Evolutionary conservation across 345 rosid species (phyloP).

Genomic region (Sonneratia caseolaris): DNA sequence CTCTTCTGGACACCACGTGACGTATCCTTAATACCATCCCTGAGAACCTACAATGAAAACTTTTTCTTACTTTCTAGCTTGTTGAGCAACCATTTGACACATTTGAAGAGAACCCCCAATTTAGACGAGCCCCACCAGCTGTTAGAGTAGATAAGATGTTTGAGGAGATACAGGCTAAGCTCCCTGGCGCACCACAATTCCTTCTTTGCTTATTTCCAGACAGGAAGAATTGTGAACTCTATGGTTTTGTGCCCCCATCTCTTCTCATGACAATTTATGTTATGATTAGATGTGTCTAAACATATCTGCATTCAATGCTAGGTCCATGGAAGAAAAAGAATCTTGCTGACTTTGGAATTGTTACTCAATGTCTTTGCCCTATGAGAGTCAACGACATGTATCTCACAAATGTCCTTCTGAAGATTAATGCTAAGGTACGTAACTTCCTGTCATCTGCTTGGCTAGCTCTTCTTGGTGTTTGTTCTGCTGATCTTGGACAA

Average conservation of each 20-base stretch:
- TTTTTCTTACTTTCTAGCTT: constrained; percentile 11
- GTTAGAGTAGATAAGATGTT: constrained; percentile 85
- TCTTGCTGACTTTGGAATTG: constrained; percentile 37
- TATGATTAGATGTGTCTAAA: background rate
- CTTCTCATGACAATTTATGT: background rate
- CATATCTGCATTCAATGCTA: constrained; percentile 1
- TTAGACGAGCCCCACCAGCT: constrained; percentile 41
- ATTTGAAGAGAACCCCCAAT: constrained; percentile 43
- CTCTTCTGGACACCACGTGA: background rate
- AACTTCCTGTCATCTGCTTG: background rate
- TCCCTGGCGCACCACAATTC: constrained; percentile 65
- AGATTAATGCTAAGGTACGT: constrained; percentile 41
- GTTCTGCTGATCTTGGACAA: background rate
- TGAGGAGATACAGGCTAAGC: constrained; percentile 42
- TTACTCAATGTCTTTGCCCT: constrained; percentile 39
- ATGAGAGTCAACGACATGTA: constrained; percentile 33
- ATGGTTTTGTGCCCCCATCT: constrained; percentile 41
- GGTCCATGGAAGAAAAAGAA: constrained; percentile 45
- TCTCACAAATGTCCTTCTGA: constrained; percentile 31
- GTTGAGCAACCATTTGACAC: constrained; percentile 46
- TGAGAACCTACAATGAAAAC: background rate
- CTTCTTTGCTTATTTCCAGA: constrained; percentile 79
- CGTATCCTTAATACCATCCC: background rate
- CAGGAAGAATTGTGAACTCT: constrained; percentile 66
- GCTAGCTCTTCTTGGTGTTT: background rate